These are phyloP conservation scores for Blastobotrys persicus DNA, from an alignment of 1,139 yeast genomes.

Conservation along the genomic window DNA sequence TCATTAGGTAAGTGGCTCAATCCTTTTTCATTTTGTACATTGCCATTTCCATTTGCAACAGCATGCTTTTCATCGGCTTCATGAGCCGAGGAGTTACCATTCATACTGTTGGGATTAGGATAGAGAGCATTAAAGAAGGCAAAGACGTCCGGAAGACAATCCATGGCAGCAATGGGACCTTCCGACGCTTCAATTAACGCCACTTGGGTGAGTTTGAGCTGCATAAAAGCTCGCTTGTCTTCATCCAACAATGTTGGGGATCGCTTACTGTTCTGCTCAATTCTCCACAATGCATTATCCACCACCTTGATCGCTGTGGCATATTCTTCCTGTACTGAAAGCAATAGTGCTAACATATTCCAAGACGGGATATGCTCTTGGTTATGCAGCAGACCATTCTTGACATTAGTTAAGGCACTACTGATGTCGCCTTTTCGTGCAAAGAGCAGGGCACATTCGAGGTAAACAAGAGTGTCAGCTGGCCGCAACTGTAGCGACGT, in stretches of 20 bases:
- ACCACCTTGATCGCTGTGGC: conserved; percentile 46
- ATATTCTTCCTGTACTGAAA: conserved; percentile 52
- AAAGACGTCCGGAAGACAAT: conserved; percentile 64
- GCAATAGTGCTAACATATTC: conserved; percentile 51
- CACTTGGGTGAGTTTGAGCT: conserved; percentile 72
- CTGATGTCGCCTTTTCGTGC: conserved; percentile 30
- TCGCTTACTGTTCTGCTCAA: conserved; percentile 14
- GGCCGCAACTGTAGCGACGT: conserved; percentile 25
- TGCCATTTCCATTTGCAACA: background rate
- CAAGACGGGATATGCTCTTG: conserved; percentile 48
- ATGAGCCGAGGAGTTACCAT: conserved; percentile 1
- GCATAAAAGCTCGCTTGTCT: conserved; percentile 47
- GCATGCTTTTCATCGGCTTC: conserved; percentile 1
- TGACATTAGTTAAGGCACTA: conserved; percentile 35
- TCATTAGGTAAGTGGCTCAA: background rate
- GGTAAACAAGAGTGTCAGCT: conserved; percentile 21
- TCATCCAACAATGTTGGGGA: conserved; percentile 22
- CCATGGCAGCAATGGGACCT: conserved; percentile 62
- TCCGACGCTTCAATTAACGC: conserved; percentile 64
- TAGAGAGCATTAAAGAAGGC: conserved; percentile 57
- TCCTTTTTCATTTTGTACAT: background rate
- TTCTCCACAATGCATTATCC: conserved; percentile 39
- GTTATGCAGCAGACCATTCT: conserved; percentile 40
- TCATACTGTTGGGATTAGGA: conserved; percentile 14
- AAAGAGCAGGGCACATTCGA: conserved; percentile 33